Conservation (phyloP, 257 asterid genomes). For the Gentiana macrophylla region DNA sequence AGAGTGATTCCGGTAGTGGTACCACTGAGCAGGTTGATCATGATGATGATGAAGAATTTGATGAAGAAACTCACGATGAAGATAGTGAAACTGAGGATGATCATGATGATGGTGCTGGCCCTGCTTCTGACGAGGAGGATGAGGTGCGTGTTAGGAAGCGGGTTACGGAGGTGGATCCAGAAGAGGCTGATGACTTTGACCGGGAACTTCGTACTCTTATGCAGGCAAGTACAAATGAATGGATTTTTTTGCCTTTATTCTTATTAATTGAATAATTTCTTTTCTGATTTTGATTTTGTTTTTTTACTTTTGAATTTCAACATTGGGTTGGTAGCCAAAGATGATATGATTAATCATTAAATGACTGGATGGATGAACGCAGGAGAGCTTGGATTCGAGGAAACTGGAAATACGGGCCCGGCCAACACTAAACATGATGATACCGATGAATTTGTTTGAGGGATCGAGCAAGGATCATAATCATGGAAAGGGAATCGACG, state of each 20-base stretch:
- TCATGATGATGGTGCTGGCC: constrained; percentile 51
- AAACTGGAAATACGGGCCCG: constrained; percentile 82
- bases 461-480: constrained; percentile 59
- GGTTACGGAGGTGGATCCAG: constrained; percentile 74
- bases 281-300: background rate
- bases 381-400: constrained; percentile 99
- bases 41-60: constrained; percentile 59
- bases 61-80: constrained; percentile 63
- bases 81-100: constrained; percentile 73
- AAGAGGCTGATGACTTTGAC: constrained; percentile 88
- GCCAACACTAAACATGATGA: constrained; percentile 81
- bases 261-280: background rate
- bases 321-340: background rate
- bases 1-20: constrained; percentile 90
- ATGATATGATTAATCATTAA: background rate
- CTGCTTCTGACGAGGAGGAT: constrained; percentile 85
- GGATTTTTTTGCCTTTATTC: background rate
- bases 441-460: constrained; percentile 87
- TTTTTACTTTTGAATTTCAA: background rate
- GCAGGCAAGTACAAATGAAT: constrained; percentile 51
- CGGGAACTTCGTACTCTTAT: constrained; percentile 81
- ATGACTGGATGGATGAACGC: too few species aligned
- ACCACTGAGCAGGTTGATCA: constrained; percentile 48
- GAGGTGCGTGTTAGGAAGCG: constrained; percentile 88
- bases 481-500: constrained; percentile 55